These are phyloP conservation scores for Lipomyces sp. DNA, from an alignment of 805 yeast species.

Conservation along the genomic window DNA sequence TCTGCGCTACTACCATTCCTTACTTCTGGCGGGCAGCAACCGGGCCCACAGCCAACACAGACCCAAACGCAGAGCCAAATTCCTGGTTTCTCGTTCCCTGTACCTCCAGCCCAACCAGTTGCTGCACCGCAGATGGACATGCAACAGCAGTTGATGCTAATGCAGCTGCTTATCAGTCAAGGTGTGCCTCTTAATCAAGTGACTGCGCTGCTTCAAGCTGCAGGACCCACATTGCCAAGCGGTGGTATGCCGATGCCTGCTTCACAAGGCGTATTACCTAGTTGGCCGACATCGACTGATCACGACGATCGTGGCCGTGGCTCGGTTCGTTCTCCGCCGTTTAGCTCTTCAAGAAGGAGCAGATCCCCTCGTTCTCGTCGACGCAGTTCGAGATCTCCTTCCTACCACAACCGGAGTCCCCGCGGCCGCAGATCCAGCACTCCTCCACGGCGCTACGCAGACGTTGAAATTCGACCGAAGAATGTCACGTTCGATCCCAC, in stretches of 20 bases:
- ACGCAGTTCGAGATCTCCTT: constrained; percentile 39
- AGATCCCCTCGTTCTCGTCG: constrained; percentile 39
- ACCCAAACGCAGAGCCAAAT: constrained; percentile 12
- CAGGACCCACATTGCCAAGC: constrained; percentile 23
- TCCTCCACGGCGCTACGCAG: constrained; percentile 20
- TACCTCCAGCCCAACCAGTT: constrained; percentile 8
- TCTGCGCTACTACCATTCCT: constrained; percentile 13
- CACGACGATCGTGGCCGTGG: constrained; percentile 25
- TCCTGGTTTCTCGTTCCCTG: constrained; percentile 23
- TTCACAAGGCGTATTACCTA: constrained; percentile 8
- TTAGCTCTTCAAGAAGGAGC: constrained; percentile 32
- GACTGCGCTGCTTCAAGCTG: constrained; percentile 32
- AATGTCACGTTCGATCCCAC: constrained; percentile 70
- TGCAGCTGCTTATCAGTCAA: constrained; percentile 48
- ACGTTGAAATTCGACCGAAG: constrained; percentile 51
- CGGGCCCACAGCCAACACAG: not conserved
- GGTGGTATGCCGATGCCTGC: constrained; percentile 21
- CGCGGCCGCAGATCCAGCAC: constrained; percentile 21
- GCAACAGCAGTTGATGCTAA: constrained; percentile 51
- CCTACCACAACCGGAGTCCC: constrained; percentile 35
- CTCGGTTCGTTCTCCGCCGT: constrained; percentile 16
- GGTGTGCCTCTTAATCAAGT: constrained; percentile 42
- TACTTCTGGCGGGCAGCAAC: constrained; percentile 6
- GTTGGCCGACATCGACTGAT: constrained; percentile 14
- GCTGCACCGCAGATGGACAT: constrained; percentile 19